Conservation (phyloP, 2,329 filamentous ascomycete species). For the Venturiaceae sp. region DNA sequence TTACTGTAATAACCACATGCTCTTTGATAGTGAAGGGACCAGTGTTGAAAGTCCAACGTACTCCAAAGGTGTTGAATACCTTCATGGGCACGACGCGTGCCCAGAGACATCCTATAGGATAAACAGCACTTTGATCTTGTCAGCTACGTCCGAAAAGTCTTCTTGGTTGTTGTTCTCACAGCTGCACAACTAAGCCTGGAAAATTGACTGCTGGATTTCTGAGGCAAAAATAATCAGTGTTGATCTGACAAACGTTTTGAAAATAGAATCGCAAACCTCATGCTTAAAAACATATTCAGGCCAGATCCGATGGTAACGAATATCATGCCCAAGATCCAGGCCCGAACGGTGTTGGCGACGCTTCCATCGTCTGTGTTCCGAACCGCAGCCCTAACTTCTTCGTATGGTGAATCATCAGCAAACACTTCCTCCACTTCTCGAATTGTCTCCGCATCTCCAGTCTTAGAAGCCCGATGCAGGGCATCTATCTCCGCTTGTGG, state of each 20-base stretch:
- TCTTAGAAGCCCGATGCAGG: conserved; percentile 12
- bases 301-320: conserved; percentile 18
- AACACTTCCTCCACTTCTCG: conserved; percentile 5
- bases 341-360: conserved; percentile 10
- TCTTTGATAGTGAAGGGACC: conserved; percentile 64
- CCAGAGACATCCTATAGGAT: conserved; percentile 54
- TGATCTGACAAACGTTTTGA: background rate
- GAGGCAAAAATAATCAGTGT: background rate
- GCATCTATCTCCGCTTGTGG: conserved; percentile 15
- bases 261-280: conserved; percentile 45
- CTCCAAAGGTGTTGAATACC: conserved; percentile 44
- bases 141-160: background rate
- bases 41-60: conserved; percentile 50
- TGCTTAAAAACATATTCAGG: conserved; percentile 52
- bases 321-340: conserved; percentile 5
- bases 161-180: background rate
- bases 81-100: conserved; percentile 43
- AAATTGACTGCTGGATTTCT: background rate
- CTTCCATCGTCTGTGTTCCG: conserved; percentile 8
- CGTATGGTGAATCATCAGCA: conserved; percentile 11
- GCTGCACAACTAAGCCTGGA: background rate
- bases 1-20: conserved; percentile 51
- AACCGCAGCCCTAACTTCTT: conserved; percentile 10
- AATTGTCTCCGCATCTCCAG: conserved; percentile 14
- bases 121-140: conserved; percentile 48